Conservation (phyloP, 768 basidiomycete species). For the Collybia sp. region DNA sequence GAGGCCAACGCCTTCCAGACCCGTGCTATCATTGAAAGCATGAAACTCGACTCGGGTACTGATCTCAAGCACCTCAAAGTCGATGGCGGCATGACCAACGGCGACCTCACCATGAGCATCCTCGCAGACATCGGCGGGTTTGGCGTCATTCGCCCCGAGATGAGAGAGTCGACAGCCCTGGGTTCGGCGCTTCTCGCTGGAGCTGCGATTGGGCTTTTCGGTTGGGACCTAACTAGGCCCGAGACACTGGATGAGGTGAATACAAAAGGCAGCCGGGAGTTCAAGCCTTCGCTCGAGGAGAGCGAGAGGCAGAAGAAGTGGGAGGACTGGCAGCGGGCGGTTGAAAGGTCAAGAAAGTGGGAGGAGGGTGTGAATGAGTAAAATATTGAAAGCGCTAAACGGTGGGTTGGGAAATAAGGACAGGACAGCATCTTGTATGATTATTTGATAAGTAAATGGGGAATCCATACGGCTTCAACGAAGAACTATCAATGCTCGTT, state of each 20-base stretch:
- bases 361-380: slow-evolving; percentile 45
- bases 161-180: slow-evolving; percentile 98
- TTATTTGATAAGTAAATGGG: slow-evolving; percentile 1
- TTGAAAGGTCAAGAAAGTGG: slow-evolving; percentile 83
- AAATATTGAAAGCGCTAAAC: neutral
- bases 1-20: slow-evolving; percentile 98
- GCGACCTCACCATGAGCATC: slow-evolving; percentile 82
- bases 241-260: slow-evolving; percentile 86
- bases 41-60: slow-evolving; percentile 83
- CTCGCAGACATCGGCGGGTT: slow-evolving; percentile 91
- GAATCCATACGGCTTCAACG: too few species aligned
- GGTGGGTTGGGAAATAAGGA: too few species aligned
- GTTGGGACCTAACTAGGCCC: slow-evolving; percentile 86
- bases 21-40: slow-evolving; percentile 90
- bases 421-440: neutral
- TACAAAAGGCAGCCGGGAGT: slow-evolving; percentile 71
- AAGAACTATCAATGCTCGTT: too few species aligned
- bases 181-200: slow-evolving; percentile 94
- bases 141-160: slow-evolving; percentile 86
- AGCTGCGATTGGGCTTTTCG: slow-evolving; percentile 80
- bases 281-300: slow-evolving; percentile 52
- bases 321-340: slow-evolving; percentile 84
- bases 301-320: slow-evolving; percentile 60
- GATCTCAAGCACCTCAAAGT: slow-evolving; percentile 87
- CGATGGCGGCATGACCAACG: slow-evolving; percentile 98